Conservation (phyloP, 2,329 filamentous ascomycete species). For the Trematosphaeria pertusa region DNA sequence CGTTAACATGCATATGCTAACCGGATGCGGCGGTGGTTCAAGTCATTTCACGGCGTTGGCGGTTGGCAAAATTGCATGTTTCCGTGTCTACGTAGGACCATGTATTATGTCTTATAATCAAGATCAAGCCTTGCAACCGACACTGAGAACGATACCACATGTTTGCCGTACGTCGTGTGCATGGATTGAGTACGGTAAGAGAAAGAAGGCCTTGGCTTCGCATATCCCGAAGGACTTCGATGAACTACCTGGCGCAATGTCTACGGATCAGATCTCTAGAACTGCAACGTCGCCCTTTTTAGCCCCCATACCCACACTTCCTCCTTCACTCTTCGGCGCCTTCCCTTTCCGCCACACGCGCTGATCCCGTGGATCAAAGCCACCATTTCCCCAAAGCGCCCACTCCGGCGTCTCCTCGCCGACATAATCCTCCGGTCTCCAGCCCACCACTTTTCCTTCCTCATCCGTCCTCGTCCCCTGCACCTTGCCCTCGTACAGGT, state of each 20-base stretch:
- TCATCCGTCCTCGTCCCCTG: slow-evolving; percentile 51
- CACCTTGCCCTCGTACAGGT: slow-evolving; percentile 70
- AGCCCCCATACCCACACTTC: background rate
- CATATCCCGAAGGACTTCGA: too few species aligned
- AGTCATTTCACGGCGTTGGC: background rate
- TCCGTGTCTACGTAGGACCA: too few species aligned
- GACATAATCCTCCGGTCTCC: slow-evolving; percentile 90
- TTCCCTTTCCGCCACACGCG: slow-evolving; percentile 87
- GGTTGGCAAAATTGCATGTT: background rate
- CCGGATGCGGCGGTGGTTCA: background rate
- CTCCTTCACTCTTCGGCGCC: slow-evolving; percentile 49
- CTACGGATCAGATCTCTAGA: slow-evolving; percentile 7
- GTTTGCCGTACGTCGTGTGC: too few species aligned
- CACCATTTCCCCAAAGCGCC: slow-evolving; percentile 93
- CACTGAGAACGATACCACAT: too few species aligned
- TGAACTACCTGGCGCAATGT: background rate
- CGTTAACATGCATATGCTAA: background rate
- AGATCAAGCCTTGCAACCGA: too few species aligned
- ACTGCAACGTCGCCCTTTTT: background rate
- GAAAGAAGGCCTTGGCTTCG: too few species aligned
- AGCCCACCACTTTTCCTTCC: slow-evolving; percentile 62
- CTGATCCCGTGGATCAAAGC: slow-evolving; percentile 89
- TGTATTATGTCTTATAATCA: too few species aligned
- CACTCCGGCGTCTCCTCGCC: slow-evolving; percentile 85
- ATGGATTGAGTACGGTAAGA: too few species aligned